phyloP scores from a whole-genome alignment of 768 basidiomycete species.

The Coprinopsis cinerea region DNA sequence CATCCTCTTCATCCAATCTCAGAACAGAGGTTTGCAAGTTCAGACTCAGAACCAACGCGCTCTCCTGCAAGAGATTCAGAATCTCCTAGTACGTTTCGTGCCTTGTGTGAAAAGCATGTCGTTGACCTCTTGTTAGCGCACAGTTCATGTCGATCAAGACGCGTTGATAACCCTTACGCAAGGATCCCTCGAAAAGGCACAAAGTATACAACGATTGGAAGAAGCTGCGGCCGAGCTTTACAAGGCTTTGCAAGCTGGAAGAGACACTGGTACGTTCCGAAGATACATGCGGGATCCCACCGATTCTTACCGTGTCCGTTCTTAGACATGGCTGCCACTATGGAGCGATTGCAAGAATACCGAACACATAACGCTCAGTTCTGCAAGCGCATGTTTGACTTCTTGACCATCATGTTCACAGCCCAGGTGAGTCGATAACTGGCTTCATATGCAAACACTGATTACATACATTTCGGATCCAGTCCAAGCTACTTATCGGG shows the following conservation, averaged over 20 bases:
- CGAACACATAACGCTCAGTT: constrained; percentile 86
- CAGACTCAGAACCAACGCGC: constrained; percentile 94
- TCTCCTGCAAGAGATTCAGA: constrained; percentile 79
- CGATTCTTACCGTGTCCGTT: background rate
- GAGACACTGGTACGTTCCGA: constrained; percentile 80
- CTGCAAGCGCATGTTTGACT: constrained; percentile 87
- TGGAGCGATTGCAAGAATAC: constrained; percentile 90
- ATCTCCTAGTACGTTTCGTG: constrained; percentile 58
- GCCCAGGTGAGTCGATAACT: constrained; percentile 59
- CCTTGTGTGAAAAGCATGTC: background rate
- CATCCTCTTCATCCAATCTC: constrained; percentile 92
- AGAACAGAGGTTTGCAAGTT: constrained; percentile 94
- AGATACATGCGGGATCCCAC: background rate
- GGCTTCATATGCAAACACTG: background rate
- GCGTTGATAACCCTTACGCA: constrained; percentile 75
- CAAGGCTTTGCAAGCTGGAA: constrained; percentile 86
- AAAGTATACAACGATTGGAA: constrained; percentile 75
- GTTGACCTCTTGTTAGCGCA: constrained; percentile 51
- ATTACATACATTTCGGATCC: constrained; percentile 3
- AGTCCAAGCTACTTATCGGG: constrained; percentile 68
- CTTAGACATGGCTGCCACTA: constrained; percentile 93
- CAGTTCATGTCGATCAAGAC: constrained; percentile 84
- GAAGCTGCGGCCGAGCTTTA: constrained; percentile 84
- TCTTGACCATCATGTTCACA: constrained; percentile 85
- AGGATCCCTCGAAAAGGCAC: constrained; percentile 78